Base-by-base conservation (phyloP, 768 basidiomycete genomes). In the Suillus lakei region DNA sequence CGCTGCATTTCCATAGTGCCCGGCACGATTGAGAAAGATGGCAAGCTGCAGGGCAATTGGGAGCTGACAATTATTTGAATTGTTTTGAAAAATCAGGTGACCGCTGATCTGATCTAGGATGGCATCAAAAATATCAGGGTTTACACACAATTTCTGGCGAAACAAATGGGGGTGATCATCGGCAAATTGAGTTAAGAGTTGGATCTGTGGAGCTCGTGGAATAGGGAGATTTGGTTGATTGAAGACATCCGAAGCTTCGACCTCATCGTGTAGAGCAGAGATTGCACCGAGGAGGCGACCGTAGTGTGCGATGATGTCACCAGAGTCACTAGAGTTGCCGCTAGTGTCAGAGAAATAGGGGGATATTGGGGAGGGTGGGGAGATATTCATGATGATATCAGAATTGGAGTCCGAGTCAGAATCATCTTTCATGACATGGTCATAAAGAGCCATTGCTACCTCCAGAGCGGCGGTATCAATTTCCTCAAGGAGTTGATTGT, bases 71-170 rank as follows among this genome's bases (percentile, higher is more conserved):
- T 63, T 55, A 8, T 63, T 63, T 74, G 65, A 71, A 18, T 68
- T 67, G 39, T 72, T 75, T 12, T 55, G 13, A 51, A 78, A 78
- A 12, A 77, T 60, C 5, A 66, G 64, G 60, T 76, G 68, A 41
- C 13, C 54, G 26, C 71, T 41, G 55, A 78, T 74, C 5, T 62
- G n/a, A 10, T 43, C 34, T 4, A 74, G 16, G 3, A 71, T 69
- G 2, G 13, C 41, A 41, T 76, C 72, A 55, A 78, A 79, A 12
- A 69, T 69, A 16, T 48, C 44, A 16, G 76, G 75, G 2, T 56
- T 54, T 6, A 77, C 70, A n/a, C 70, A 66, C 77, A 72, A 39
- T 73, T 72, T 5, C 44, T 64, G 79, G 78, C 16, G 26, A 28
- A 61, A 61, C 12, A 61, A 46, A 12, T 46, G 0, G 5, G 28